Percentiles rank a stretch among this genome's conserved stretches.
Evolutionary conservation across 1,139 yeast genomes (phyloP).

Genomic region (Yamadazyma songkhlaensis): DNA sequence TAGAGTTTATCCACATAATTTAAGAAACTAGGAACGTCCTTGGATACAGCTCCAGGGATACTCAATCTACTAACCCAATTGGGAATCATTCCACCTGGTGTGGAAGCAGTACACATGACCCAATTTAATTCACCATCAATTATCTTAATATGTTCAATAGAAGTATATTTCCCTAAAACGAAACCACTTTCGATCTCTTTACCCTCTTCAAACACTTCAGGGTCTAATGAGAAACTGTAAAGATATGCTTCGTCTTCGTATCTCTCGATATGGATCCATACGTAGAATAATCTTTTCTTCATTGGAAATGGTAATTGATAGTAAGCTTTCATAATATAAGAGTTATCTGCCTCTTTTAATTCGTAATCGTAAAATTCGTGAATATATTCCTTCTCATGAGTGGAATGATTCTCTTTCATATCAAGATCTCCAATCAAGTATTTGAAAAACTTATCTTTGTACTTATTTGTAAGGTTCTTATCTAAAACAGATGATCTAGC

Average conservation of each 20-base stretch:
- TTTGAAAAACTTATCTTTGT: slow-evolving; percentile 10
- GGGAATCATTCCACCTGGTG: slow-evolving; percentile 68
- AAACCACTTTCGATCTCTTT: slow-evolving; percentile 4
- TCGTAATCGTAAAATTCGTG: slow-evolving; percentile 27
- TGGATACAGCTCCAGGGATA: slow-evolving; percentile 56
- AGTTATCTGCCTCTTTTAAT: slow-evolving; percentile 14
- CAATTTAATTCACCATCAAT: slow-evolving; percentile 47
- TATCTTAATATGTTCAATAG: slow-evolving; percentile 53
- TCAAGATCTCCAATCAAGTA: slow-evolving; percentile 17
- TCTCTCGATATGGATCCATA: slow-evolving; percentile 45
- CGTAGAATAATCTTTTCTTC: slow-evolving; percentile 52
- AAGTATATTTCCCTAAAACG: slow-evolving; percentile 50
- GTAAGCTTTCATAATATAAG: slow-evolving; percentile 28
- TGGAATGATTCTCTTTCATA: slow-evolving; percentile 26
- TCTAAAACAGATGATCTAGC: slow-evolving; percentile 12
- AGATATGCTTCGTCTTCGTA: slow-evolving; percentile 9
- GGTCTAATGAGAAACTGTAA: slow-evolving; percentile 13
- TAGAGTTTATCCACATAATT: slow-evolving; percentile 34
- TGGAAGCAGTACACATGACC: slow-evolving; percentile 64
- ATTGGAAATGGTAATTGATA: slow-evolving; percentile 53
- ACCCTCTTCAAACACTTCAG: slow-evolving; percentile 14
- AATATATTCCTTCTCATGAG: slow-evolving; percentile 33
- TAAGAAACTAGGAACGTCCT: slow-evolving; percentile 65
- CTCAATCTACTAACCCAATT: slow-evolving; percentile 57
- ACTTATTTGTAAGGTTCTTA: slow-evolving; percentile 6